phyloP scores from a whole-genome alignment of 1,139 yeast species.

The Zygoascus meyerae region DNA sequence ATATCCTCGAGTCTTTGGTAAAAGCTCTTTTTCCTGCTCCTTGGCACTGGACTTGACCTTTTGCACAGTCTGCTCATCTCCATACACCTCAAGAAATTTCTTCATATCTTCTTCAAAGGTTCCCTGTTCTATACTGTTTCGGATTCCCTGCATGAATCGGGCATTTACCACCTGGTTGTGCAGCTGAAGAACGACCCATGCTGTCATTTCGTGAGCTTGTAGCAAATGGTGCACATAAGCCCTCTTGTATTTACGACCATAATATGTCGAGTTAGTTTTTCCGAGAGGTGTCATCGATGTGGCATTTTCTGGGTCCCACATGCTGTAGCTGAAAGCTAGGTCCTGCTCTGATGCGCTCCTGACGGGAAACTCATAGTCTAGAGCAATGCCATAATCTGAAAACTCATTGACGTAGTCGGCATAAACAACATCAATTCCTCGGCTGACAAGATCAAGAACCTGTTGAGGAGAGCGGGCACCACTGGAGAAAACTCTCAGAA shows the following conservation, averaged over 20 bases:
- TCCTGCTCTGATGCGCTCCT: constrained; percentile 12
- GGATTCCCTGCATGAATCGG: constrained; percentile 32
- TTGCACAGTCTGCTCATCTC: constrained; percentile 17
- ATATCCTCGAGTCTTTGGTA: constrained; percentile 25
- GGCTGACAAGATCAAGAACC: constrained; percentile 27
- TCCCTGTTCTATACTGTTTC: constrained; percentile 28
- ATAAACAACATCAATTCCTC: constrained; percentile 35
- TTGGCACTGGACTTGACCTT: neutral
- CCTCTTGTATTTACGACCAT: constrained; percentile 28
- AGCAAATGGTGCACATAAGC: constrained; percentile 40
- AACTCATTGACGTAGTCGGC: constrained; percentile 30
- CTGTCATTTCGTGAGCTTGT: constrained; percentile 40
- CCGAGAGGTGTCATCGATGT: constrained; percentile 30
- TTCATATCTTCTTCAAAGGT: constrained; percentile 27
- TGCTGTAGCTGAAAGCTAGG: constrained; percentile 26
- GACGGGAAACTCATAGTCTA: constrained; percentile 28
- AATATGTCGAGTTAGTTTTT: constrained; percentile 16
- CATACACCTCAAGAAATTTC: constrained; percentile 27
- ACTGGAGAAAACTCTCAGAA: constrained; percentile 23
- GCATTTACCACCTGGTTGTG: constrained; percentile 33
- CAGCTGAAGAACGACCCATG: constrained; percentile 38
- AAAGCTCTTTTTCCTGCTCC: constrained; percentile 11
- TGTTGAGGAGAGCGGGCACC: constrained; percentile 33
- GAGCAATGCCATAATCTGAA: constrained; percentile 37
- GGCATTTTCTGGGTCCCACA: constrained; percentile 31